These are phyloP conservation scores for Sphenostylis stenocarpa DNA, from an alignment of 306 rosid genomes.

Conservation along the genomic window DNA sequence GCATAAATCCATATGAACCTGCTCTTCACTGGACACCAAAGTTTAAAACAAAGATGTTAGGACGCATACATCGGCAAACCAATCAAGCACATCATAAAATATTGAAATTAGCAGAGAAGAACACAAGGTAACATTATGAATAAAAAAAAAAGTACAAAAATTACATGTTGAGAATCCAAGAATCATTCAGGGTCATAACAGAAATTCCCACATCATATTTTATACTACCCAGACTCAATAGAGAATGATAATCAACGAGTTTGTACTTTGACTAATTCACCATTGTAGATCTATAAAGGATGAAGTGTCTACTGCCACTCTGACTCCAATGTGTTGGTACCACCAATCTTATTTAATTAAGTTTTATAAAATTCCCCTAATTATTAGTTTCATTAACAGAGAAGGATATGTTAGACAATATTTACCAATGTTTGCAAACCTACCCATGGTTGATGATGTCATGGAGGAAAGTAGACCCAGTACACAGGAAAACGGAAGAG, in stretches of 20 bases:
- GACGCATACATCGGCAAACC: not conserved
- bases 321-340: not conserved
- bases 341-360: not conserved
- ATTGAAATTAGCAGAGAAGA: not conserved
- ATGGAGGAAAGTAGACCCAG: conserved; percentile 92
- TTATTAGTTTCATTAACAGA: not conserved
- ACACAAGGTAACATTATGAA: not conserved
- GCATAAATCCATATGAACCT: conserved; percentile 96
- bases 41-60: conserved; percentile 23
- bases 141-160: not conserved
- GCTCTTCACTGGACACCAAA: conserved; percentile 69
- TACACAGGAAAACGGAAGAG: conserved; percentile 98
- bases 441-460: conserved; percentile 99
- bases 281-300: not conserved
- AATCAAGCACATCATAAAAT: conserved; percentile 3
- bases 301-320: not conserved
- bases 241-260: not conserved
- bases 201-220: conserved; percentile 1
- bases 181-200: conserved; percentile 1
- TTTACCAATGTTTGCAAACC: conserved; percentile 29
- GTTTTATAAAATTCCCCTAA: not conserved
- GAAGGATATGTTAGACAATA: not conserved
- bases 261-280: not conserved
- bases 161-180: not conserved
- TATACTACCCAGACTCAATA: not conserved